Evolutionary conservation across 1,139 yeast genomes (phyloP), one percentile per base, ranked within the genome.

Genomic region (Kodamaea fungicola): DNA sequence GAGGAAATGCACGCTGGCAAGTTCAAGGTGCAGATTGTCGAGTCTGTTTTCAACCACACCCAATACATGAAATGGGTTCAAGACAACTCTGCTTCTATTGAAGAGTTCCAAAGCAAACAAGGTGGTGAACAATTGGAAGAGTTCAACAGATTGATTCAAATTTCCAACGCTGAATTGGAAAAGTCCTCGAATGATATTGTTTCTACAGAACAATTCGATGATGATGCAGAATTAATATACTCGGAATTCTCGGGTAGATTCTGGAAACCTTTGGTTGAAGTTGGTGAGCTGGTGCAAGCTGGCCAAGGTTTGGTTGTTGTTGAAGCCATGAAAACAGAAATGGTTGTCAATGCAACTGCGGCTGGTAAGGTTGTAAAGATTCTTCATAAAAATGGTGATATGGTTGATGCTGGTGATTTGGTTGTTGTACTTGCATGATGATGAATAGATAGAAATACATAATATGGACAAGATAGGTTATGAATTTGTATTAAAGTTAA

Each of bases 271-370:
- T 69, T 89, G 49, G 95, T 84, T 25, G 66, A 72, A 38, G 90
- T 76, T 32, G 97, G 96, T n/a, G 94, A 85, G 49, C 62, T 49
- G 13, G 95, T 92, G 24, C 67, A 68, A 37, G 74, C 67, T 40
- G 95, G 90, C 26, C 92, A 87, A 52, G 89, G 89, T 4, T 70
- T 92, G 46, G 76, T 92, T 45, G 88, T 92, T 37, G 87, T 92
- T 41, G 97, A 92, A 61, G 97, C 97, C 38, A 92, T 92, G 97
- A 92, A 92, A 71, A 92, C 98, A 1, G 98, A 92, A 61, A 89
- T 92, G 96, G 77, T 80, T 35, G 95, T 90, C 30, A 70, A 65
- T 42, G 80, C 97, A 12, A 75, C 95, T 3, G 72, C 62, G 36
- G 70, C 65, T 7, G 97, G 97, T 50, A 86, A 77, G 55, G 92